Conservation (phyloP, 2,329 filamentous ascomycete genomes). For the Trichoderma sp. region DNA sequence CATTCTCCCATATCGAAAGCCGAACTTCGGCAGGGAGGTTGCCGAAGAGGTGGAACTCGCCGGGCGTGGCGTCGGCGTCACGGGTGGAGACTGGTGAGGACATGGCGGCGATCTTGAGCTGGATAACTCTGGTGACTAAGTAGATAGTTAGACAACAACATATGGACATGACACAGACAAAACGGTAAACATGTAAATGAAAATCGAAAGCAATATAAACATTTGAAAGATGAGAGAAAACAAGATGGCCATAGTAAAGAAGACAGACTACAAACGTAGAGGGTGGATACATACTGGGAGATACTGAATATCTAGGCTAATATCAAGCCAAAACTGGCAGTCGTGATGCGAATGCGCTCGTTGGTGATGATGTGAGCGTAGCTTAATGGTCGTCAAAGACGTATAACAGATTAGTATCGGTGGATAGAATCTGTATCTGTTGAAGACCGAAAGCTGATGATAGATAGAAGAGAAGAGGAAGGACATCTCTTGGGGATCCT, state of each 20-base stretch:
- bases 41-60: not conserved
- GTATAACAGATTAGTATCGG: not conserved
- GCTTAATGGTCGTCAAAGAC: not conserved
- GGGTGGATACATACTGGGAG: not conserved
- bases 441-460: not conserved
- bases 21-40: not conserved
- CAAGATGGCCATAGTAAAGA: not conserved
- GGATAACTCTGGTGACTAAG: not conserved
- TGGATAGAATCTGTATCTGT: not conserved
- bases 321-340: not conserved
- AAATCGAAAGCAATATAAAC: not conserved
- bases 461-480: not conserved
- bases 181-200: not conserved
- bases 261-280: not conserved
- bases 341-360: too few species aligned
- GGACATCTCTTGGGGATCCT: not conserved
- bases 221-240: not conserved
- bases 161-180: not conserved
- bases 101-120: not conserved
- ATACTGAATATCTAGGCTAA: not conserved
- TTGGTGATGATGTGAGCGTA: not conserved
- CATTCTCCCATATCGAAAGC: not conserved
- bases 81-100: not conserved
- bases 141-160: not conserved
- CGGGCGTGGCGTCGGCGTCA: too few species aligned